Evolutionary conservation across 495 filamentous ascomycete genomes (phyloP), one percentile per base, ranked within the genome.

Genomic region (Penicillium steckii): DNA sequence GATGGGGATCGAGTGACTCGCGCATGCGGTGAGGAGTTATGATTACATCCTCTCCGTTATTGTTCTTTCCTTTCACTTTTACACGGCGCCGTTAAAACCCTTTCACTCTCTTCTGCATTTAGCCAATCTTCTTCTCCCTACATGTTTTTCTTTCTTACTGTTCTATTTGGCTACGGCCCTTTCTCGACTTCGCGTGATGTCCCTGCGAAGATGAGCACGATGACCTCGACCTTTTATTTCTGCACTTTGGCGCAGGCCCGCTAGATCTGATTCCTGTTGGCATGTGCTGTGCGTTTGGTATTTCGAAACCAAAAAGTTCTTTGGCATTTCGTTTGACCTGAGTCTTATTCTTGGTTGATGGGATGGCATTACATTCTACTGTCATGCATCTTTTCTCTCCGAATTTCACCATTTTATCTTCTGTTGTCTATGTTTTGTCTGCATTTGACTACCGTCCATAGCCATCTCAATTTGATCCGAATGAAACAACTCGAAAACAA

Each of bases 1-100:
- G 62, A 12, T 70, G 64, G 63, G 60, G 66, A 22, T 66, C 69
- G 21, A 54, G 48, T 35, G 60, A 69, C 8, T 68, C 66, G 19
- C 68, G 69, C 44, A 60, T 49, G 49, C 62, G 68, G 33, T 68
- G 51, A 67, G 41, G 44, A 35, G 32, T 10, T 33, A 25, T 23
- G 48, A 44, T 30, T 44, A 29, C 6, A 15, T 48, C n/a, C 29
- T 30, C 42, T 18, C 40, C 10, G 8, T 9, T 41, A 15, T 9
- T 51, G 24, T 37, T 48, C 38, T 33, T n/a, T 24, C 32, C 6
- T 22, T 19, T 53, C 25, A 9, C 13, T 12, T 48, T 44, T 26
- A 12, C 21, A 4, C 32, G 33, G 46, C 23, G 46, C 33, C 25
- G 38, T 50, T 32, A 37, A 25, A 24, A 33, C 46, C 23, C 27